Evolutionary conservation across 2,329 filamentous ascomycete genomes (phyloP).

Genomic region (Cryphonectria parasitica): DNA sequence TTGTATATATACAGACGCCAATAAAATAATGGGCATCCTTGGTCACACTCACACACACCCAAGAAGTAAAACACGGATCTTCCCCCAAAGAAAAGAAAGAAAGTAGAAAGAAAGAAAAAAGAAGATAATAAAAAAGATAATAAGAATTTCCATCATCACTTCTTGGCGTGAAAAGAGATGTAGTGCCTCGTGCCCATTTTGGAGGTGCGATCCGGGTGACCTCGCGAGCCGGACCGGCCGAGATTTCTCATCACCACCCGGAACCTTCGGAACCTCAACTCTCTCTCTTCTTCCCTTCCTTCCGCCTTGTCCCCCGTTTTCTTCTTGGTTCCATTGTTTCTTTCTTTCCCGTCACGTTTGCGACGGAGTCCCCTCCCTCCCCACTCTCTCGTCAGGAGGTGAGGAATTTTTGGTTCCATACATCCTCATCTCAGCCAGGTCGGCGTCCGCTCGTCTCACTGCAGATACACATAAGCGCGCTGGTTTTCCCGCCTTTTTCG

Average conservation of each 20-base stretch:
- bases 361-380: background rate
- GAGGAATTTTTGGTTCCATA: background rate
- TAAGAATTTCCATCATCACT: background rate
- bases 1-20: conserved; percentile 3
- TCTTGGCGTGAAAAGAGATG: background rate
- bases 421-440: background rate
- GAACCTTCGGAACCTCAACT: conserved; percentile 4
- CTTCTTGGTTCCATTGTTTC: background rate
- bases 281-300: too few species aligned
- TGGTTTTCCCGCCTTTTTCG: background rate
- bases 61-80: background rate
- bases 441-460: background rate
- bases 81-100: too few species aligned
- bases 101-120: background rate
- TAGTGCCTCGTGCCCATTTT: background rate
- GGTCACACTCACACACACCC: background rate
- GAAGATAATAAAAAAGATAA: background rate
- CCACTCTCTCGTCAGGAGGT: background rate
- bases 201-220: background rate
- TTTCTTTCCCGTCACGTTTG: background rate
- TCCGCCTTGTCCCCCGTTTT: background rate
- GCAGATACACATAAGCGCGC: conserved; percentile 8
- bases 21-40: background rate
- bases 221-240: conserved; percentile 1
- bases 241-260: background rate